Evolutionary conservation across 805 yeast genomes (phyloP), one percentile per base, ranked within the genome.

Genomic region (Teunomyces funiuensis): DNA sequence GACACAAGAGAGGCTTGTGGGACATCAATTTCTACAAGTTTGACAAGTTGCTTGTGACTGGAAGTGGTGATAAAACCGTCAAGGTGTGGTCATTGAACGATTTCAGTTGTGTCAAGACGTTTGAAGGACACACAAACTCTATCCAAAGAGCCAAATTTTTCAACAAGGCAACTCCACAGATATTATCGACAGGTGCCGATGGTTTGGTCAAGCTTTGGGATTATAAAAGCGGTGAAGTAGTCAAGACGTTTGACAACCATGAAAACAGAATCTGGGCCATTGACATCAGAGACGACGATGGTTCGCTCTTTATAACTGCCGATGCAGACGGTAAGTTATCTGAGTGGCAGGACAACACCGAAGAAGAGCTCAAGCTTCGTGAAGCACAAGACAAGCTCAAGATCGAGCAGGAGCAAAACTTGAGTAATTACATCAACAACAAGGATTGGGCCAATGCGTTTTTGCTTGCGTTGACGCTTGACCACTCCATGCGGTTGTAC

Each of bases 1-100:
- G 97, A 13, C 99, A 93, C 63, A 85, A 83, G 59, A 79, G 99
- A 55, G 98, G 98, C 9, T 77, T 93, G 33, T 93, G 98, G 96
- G 95, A 88, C 57, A 82, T 89, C 23, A 75, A 77, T 47, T 93
- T 93, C 60, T 86, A 88, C 54, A 80, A 80, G 27, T 85, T 74
- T 61, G 97, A 88, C 54, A 83, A 87, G 61, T 61, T 83, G 1
- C 49, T 93, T 14, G 83, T 80, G 17, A 90, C 97, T 1, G 82
- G 85, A n/a, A 81, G 95, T 25, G 97, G 98, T 49, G 99, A 91
- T 62, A 88, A 88, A 58, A 85, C 97, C 0, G 76, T 85, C 43
- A 85, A 88, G 55, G 74, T 89, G 31, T 93, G 99, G 99, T 85
- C 86, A 26, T 66, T 93, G 53, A 76, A 73, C 30, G 91, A 88